Evolutionary conservation across 1,284 basidiomycete species (phyloP), one percentile per base, ranked within the genome.

Genomic region (Prillingera fragicola): DNA sequence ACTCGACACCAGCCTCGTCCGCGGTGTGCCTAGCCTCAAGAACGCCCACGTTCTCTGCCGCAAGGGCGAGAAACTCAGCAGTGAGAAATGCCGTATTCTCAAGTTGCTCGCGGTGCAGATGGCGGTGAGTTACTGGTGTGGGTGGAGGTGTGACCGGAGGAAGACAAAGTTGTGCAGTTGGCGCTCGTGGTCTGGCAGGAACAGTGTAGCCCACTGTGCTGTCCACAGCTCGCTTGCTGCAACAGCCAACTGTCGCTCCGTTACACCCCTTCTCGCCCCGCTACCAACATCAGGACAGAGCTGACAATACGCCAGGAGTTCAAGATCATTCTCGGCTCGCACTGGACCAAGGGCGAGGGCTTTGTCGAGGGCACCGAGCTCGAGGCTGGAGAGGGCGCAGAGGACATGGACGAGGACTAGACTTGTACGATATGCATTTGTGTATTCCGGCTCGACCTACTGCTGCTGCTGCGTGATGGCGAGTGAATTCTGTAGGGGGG

Each of bases 91-190:
- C 37, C 84, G 92, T 66, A 73, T 95, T 41, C 73, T 95, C 54
- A 94, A 94, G 74, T 75, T 95, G 47, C 80, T 89, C 29, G 87
- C 86, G 8, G 79, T 88, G 59, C 83, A 81, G 71, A 85, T 90
- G 84, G 87, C 88, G 7, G 69, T 71, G 45, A 63, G 69, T 69
- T 10, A 6, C 21, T n/a, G n/a, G n/a, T n/a, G n/a, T n/a, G n/a
- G n/a, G n/a, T n/a, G n/a, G n/a, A n/a, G n/a, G n/a, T n/a, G n/a
- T n/a, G n/a, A n/a, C n/a, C n/a, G 25, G 26, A 9, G n/a, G n/a
- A n/a, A n/a, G n/a, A n/a, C n/a, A n/a, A n/a, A n/a, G n/a, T n/a
- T n/a, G n/a, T n/a, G n/a, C n/a, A n/a, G n/a, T n/a, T n/a, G n/a
- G n/a, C n/a, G n/a, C n/a, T n/a, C n/a, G n/a, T n/a, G n/a, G n/a